phyloP scores from a whole-genome alignment of 176 grass and related monocot genomes.

The Triticum dicoccoides region DNA sequence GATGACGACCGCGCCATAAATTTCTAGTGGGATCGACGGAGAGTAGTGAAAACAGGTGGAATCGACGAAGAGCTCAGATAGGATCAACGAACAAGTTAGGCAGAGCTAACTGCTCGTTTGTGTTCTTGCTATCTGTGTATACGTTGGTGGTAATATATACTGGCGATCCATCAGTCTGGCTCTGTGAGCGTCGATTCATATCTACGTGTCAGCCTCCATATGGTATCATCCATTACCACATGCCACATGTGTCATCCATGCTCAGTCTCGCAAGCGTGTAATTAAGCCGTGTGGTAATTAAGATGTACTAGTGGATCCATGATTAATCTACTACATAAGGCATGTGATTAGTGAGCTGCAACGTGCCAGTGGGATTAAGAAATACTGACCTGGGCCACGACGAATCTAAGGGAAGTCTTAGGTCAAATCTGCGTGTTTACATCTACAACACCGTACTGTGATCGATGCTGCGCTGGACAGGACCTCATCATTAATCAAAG shows the following conservation, averaged over 20 bases:
- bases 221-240: not conserved
- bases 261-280: not conserved
- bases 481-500: no score
- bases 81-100: not conserved
- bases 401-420: not conserved
- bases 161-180: no score
- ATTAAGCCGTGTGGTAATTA: slow-evolving; percentile 15
- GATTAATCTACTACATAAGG: not conserved
- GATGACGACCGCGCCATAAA: not conserved
- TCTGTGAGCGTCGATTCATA: not conserved
- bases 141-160: not conserved
- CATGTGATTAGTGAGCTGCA: not conserved
- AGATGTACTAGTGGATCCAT: no score
- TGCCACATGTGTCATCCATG: not conserved
- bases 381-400: not conserved
- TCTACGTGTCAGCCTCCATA: not conserved
- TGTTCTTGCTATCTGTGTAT: not conserved
- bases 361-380: not conserved
- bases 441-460: no score
- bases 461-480: no score
- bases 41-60: not conserved
- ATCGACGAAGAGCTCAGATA: not conserved
- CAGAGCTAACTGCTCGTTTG: no score
- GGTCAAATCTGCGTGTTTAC: not conserved
- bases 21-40: not conserved